These are phyloP conservation scores for Vigna angularis DNA, from an alignment of 306 rosid genomes.

Conservation along the genomic window DNA sequence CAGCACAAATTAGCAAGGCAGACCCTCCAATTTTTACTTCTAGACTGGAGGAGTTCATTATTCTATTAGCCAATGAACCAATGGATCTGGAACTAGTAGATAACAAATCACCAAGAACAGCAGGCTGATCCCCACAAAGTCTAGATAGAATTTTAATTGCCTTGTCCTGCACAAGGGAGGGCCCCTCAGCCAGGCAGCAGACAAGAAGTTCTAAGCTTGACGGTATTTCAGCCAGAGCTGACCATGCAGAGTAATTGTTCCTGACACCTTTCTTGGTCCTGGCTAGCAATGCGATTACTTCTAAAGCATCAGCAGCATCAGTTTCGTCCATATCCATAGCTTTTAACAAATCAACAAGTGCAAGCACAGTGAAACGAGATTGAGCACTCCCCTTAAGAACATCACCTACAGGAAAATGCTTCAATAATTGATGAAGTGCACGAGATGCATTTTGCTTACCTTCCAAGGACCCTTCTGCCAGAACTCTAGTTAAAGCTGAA, in stretches of 20 bases:
- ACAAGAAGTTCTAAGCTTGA: conserved; percentile 77
- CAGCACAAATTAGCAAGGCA: conserved; percentile 82
- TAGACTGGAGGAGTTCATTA: conserved; percentile 74
- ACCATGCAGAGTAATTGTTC: conserved; percentile 64
- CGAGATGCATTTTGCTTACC: conserved; percentile 91
- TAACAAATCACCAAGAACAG: conserved; percentile 70
- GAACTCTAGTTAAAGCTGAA: conserved; percentile 80
- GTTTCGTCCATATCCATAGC: conserved; percentile 65
- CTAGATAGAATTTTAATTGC: conserved; percentile 87
- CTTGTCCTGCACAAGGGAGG: conserved; percentile 80
- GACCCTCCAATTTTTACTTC: conserved; percentile 88
- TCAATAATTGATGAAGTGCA: conserved; percentile 86
- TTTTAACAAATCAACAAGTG: conserved; percentile 78
- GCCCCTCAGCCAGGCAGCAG: conserved; percentile 85
- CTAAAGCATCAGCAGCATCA: conserved; percentile 85
- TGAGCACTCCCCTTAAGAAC: conserved; percentile 79
- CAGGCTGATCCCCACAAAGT: conserved; percentile 80
- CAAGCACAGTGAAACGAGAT: conserved; percentile 74
- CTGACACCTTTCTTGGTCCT: conserved; percentile 74
- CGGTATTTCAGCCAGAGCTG: conserved; percentile 73
- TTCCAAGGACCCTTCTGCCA: conserved; percentile 81
- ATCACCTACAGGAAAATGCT: conserved; percentile 78
- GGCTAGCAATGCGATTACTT: conserved; percentile 75
- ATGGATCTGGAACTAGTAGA: conserved; percentile 65
- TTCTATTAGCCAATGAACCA: conserved; percentile 77